Evolutionary conservation across 2,329 filamentous ascomycete genomes (phyloP).

Genomic region (Xylaria hypoxylon): DNA sequence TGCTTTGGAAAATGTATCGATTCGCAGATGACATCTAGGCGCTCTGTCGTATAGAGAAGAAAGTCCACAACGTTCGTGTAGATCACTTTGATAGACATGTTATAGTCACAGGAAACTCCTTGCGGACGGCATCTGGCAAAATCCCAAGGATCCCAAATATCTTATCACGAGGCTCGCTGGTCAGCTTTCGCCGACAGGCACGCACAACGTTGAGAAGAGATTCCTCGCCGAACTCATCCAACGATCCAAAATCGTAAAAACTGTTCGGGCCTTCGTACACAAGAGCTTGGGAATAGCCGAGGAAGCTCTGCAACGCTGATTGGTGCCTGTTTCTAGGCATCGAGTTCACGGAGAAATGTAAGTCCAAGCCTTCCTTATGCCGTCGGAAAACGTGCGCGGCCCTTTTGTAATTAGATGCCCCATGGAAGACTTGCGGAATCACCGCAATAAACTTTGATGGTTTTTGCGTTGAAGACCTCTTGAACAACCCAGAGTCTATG

Average conservation of each 20-base stretch:
- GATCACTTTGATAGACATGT: constrained; percentile 49
- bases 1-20: constrained; percentile 50
- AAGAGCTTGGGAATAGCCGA: constrained; percentile 32
- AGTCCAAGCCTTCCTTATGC: constrained; percentile 32
- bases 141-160: constrained; percentile 53
- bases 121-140: constrained; percentile 44
- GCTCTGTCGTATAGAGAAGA: constrained; percentile 44
- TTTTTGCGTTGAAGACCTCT: constrained; percentile 46
- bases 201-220: constrained; percentile 46
- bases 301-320: constrained; percentile 21
- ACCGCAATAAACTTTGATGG: constrained; percentile 46
- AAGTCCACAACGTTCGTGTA: constrained; percentile 53
- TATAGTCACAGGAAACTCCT: constrained; percentile 50
- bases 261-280: constrained; percentile 40
- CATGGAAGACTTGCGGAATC: constrained; percentile 38
- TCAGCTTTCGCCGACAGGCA: constrained; percentile 45
- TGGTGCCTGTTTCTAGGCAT: constrained; percentile 1
- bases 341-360: neutral
- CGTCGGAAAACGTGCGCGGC: constrained; percentile 36
- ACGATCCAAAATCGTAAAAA: constrained; percentile 9
- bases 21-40: constrained; percentile 53
- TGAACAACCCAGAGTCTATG: constrained; percentile 51
- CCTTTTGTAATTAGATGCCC: constrained; percentile 36
- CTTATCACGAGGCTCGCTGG: constrained; percentile 52
- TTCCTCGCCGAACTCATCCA: neutral